phyloP scores from a whole-genome alignment of 441 rosid genomes.

The Monsonia emarginata region DNA sequence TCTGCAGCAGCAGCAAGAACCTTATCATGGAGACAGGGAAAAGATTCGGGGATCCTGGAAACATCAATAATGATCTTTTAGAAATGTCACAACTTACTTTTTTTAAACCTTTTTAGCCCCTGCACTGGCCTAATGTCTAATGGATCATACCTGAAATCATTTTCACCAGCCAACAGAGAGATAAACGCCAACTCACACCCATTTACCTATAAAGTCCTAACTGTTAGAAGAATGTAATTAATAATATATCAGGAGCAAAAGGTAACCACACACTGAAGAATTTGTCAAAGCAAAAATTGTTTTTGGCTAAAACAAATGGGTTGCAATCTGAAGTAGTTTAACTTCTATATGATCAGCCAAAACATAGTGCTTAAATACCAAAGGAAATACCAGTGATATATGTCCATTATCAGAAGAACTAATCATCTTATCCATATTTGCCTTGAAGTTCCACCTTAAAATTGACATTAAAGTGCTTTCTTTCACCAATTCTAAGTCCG shows the following conservation, averaged over 20 bases:
- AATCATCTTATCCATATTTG: slow-evolving; percentile 47
- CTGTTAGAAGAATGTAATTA: slow-evolving; percentile 14
- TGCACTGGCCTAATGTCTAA: slow-evolving; percentile 12
- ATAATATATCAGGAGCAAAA: slow-evolving; percentile 2
- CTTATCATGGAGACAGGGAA: slow-evolving; percentile 58
- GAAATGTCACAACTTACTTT: slow-evolving; percentile 7
- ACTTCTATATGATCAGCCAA: background rate
- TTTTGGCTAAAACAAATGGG: background rate
- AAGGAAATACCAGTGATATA: slow-evolving; percentile 36
- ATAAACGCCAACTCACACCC: slow-evolving; percentile 56
- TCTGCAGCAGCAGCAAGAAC: slow-evolving; percentile 65
- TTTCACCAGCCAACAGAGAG: slow-evolving; percentile 34
- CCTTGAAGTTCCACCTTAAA: slow-evolving; percentile 53
- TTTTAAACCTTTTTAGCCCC: slow-evolving; percentile 3
- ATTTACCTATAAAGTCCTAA: slow-evolving; percentile 30
- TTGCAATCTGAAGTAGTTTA: background rate
- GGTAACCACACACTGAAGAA: slow-evolving; percentile 4
- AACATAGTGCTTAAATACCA: background rate
- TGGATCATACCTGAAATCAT: slow-evolving; percentile 33
- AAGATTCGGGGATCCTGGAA: slow-evolving; percentile 41
- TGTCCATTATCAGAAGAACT: slow-evolving; percentile 35
- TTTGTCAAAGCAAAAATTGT: background rate
- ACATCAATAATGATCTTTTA: slow-evolving; percentile 12
- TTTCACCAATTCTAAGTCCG: slow-evolving; percentile 45
- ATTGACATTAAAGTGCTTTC: slow-evolving; percentile 45